Percentiles rank a stretch among this genome's conserved stretches.
Conservation (phyloP, 1,284 basidiomycete genomes). For the Moesziomyces aphidis region DNA sequence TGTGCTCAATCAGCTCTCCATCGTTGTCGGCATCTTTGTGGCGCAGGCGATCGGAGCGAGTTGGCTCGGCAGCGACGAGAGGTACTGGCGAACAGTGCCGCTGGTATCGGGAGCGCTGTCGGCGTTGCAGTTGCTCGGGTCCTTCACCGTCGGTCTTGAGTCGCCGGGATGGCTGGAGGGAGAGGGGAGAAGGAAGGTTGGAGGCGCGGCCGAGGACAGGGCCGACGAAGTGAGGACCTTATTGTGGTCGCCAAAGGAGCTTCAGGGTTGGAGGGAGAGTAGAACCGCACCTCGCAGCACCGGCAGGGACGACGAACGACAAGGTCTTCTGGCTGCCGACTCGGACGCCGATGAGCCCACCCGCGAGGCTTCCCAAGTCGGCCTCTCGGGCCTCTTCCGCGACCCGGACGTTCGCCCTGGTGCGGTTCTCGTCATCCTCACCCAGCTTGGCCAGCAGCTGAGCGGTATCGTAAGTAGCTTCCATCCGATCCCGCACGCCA, state of each 20-base stretch:
- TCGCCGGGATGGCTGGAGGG: slow-evolving; percentile 58
- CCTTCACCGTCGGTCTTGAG: slow-evolving; percentile 47
- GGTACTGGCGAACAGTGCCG: slow-evolving; percentile 68
- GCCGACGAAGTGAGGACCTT: slow-evolving; percentile 29
- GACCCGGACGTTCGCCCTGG: slow-evolving; percentile 42
- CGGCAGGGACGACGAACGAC: slow-evolving; percentile 26
- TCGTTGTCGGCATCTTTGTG: slow-evolving; percentile 65
- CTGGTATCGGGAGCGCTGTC: slow-evolving; percentile 60
- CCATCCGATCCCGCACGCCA: no score
- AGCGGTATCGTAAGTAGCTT: slow-evolving; percentile 50
- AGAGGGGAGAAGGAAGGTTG: slow-evolving; percentile 18
- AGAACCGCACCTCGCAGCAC: slow-evolving; percentile 2
- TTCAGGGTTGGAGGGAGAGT: slow-evolving; percentile 30
- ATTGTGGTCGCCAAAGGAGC: slow-evolving; percentile 43
- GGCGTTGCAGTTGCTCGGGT: slow-evolving; percentile 66
- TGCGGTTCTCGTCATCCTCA: slow-evolving; percentile 51
- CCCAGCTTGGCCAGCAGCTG: slow-evolving; percentile 63
- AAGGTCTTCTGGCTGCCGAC: slow-evolving; percentile 23
- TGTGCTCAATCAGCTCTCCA: slow-evolving; percentile 77
- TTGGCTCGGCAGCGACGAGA: slow-evolving; percentile 37
- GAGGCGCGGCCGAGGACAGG: slow-evolving; percentile 6
- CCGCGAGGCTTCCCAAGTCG: slow-evolving; percentile 1
- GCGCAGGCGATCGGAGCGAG: slow-evolving; percentile 69
- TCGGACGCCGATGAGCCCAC: background rate
- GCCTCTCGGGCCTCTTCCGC: slow-evolving; percentile 27